These are phyloP conservation scores for Trypanosoma vivax DNA, from an alignment of 208 protist species.

Conservation along the genomic window DNA sequence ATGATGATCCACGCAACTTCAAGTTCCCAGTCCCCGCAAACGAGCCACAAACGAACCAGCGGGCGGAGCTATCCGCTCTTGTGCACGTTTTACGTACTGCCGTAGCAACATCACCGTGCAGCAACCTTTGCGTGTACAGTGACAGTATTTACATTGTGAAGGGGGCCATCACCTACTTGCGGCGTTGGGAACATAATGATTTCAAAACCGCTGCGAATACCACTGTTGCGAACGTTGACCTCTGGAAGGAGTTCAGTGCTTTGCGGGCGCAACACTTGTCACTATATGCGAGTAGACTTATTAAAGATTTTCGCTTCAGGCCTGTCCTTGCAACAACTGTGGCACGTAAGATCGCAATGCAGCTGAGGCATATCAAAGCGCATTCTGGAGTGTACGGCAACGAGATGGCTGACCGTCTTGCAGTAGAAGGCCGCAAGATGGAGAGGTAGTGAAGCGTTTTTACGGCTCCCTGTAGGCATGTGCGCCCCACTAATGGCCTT, in stretches of 20 bases:
- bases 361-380: constrained; percentile 58
- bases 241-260: constrained; percentile 47
- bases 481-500: background rate
- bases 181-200: constrained; percentile 47
- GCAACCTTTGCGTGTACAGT: constrained; percentile 48
- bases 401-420: constrained; percentile 41
- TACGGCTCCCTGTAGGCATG: background rate
- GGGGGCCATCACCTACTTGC: constrained; percentile 42
- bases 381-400: constrained; percentile 69
- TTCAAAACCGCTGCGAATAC: constrained; percentile 35
- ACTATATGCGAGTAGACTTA: constrained; percentile 32
- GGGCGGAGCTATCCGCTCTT: constrained; percentile 70
- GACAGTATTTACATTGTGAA: constrained; percentile 79
- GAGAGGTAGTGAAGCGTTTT: background rate
- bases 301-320: constrained; percentile 1
- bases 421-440: constrained; percentile 22
- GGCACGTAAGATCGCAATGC: constrained; percentile 6
- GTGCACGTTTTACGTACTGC: constrained; percentile 59
- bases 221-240: constrained; percentile 55
- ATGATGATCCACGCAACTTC: constrained; percentile 62
- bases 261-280: constrained; percentile 40
- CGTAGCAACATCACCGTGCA: constrained; percentile 28
- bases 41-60: constrained; percentile 81
- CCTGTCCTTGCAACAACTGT: background rate
- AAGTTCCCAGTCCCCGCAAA: constrained; percentile 34